Evolutionary conservation across 139 green algal genomes (phyloP), one percentile per base, ranked within the genome.

Genomic region (Micractinium conductrix): DNA sequence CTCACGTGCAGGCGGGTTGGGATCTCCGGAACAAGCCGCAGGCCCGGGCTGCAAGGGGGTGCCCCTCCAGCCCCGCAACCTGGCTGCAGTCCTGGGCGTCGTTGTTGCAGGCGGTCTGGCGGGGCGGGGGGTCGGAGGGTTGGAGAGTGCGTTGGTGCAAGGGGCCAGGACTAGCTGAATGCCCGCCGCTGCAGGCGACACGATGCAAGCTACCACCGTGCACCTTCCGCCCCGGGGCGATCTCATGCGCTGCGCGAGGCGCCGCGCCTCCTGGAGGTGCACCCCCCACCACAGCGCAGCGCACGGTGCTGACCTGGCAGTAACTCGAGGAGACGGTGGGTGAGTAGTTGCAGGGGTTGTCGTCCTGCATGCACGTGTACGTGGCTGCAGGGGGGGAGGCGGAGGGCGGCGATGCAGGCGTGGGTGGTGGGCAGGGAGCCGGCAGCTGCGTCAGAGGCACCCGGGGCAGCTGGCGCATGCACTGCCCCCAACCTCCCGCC

Each of bases 301-400:
- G n/a, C n/a, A n/a, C n/a, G n/a, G n/a, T n/a, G n/a, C n/a, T n/a
- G n/a, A n/a, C n/a, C n/a, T n/a, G n/a, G n/a, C n/a, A n/a, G n/a
- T n/a, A n/a, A n/a, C n/a, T n/a, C n/a, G n/a, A n/a, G n/a, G n/a
- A n/a, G n/a, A n/a, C n/a, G n/a, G n/a, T n/a, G n/a, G n/a, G n/a
- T n/a, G n/a, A 43, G 65, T 72, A 80, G 45, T 44, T 80, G 74
- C 74, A 80, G 45, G 35, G 45, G 28, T 80, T 65, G 48, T 80
- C 74, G 12, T 30, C 17, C 30, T 30, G 17, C 1, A 67, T 7
- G 48, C 74, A 80, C 1, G 74, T 80, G 74, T 80, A 80, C 6
- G n/a, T 45, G 33, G 74, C 74, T 80, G 45, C 74, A 67, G 4
- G 38, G 67, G 67, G 10, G 28, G 43, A 10, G 42, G 28, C 1